Conservation (phyloP, 345 rosid genomes). For the Punica granatum region DNA sequence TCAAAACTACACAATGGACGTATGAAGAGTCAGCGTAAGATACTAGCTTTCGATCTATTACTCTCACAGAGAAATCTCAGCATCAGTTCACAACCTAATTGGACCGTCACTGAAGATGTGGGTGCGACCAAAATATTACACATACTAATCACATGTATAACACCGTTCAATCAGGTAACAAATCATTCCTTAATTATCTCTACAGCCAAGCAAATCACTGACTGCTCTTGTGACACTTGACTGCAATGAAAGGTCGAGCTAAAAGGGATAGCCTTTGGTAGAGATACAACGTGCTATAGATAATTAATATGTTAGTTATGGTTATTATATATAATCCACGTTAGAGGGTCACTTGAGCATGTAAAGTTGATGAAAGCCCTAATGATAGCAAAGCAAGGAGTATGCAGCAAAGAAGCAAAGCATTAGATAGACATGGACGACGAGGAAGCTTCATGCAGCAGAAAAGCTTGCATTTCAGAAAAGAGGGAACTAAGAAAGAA, state of each 20-base stretch:
- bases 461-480: background rate
- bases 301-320: background rate
- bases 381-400: slow-evolving; percentile 7
- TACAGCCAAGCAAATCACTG: background rate
- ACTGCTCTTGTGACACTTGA: background rate
- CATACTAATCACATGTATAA: background rate
- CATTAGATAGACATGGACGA: slow-evolving; percentile 7
- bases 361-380: slow-evolving; percentile 10
- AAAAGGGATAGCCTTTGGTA: background rate
- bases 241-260: background rate
- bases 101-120: background rate
- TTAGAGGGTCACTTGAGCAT: slow-evolving; percentile 7
- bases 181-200: slow-evolving; percentile 10
- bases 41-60: background rate
- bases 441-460: slow-evolving; percentile 23
- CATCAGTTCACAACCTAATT: background rate
- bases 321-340: background rate
- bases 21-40: background rate
- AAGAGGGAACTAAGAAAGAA: slow-evolving; percentile 16
- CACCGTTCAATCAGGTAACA: slow-evolving; percentile 2
- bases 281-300: no score
- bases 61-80: background rate
- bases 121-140: background rate
- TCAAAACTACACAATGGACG: slow-evolving; percentile 4
- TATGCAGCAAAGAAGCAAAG: slow-evolving; percentile 18